Evolutionary conservation across 345 rosid genomes (phyloP), one percentile per base, ranked within the genome.

Genomic region (Anacardium occidentale): DNA sequence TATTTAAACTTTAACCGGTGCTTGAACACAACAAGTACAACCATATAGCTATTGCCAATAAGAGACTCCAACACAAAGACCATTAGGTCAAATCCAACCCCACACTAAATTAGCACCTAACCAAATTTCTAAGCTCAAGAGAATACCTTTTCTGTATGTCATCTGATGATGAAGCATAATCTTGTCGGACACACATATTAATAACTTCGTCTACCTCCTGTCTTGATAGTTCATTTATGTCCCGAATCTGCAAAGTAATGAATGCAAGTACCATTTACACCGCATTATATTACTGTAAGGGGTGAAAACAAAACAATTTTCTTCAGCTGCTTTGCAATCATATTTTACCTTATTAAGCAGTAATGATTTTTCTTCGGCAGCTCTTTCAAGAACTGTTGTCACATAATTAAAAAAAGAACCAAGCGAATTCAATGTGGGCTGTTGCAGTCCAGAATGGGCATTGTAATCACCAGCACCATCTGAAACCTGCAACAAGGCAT

Each of bases 151-250:
- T 90, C 66, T 90, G 98, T 72, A 90, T 85, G 80, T 83, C 87
- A 69, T 94, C 98, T 13, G 88, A 83, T 44, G 93, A 82, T 56
- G 90, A 84, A 78, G 83, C 81, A 76, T 68, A 73, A 69, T 88
- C 90, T 73, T 82, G 84, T 77, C 71, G 82, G 78, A 77, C 83
- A 79, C 86, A 92, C 84, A 88, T 84, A 73, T 78, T 88, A 68
- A 94, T 90, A 62, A 92, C 85, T 76, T 87, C 93, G 81, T 94
- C 98, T 58, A 94, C 98, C 77, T 94, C 97, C 85, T 92, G 98
- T 70, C 97, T 88, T 75, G 98, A 92, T 50, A 90, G 86, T 80
- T 94, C 98, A 79, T 90, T 94, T 83, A 94, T 85, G 78, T 92
- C 96, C 55, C 81, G 90, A 75, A 94, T 89, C 98, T 92, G 85